Evolutionary conservation across 2,329 filamentous ascomycete species (phyloP).

Genomic region (Colletotrichum australisinense): DNA sequence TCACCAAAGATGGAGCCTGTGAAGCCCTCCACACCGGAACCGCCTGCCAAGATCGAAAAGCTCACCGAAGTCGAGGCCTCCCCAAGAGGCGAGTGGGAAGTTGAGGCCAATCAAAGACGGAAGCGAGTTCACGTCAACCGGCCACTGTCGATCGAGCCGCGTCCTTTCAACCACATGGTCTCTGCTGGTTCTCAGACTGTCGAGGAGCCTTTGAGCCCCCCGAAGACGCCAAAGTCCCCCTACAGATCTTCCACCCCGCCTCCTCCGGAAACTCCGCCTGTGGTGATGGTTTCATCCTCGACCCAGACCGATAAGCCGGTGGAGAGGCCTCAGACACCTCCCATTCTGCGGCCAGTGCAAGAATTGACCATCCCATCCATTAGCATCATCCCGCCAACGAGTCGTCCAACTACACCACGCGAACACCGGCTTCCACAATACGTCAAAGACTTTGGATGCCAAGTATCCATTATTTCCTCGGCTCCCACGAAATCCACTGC

Average conservation of each 20-base stretch:
- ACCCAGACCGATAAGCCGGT: conserved; percentile 69
- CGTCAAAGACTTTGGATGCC: conserved; percentile 84
- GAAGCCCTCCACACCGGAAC: conserved; percentile 57
- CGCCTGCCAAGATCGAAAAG: conserved; percentile 48
- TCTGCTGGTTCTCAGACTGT: conserved; percentile 73
- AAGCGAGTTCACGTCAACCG: conserved; percentile 72
- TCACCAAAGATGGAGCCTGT: conserved; percentile 68
- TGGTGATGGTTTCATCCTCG: conserved; percentile 62
- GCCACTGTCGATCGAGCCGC: conserved; percentile 61
- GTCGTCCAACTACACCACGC: conserved; percentile 82
- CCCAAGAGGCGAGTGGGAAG: conserved; percentile 64
- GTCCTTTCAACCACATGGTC: conserved; percentile 64
- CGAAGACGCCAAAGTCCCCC: conserved; percentile 71
- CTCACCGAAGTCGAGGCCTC: conserved; percentile 55
- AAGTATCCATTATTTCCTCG: conserved; percentile 71
- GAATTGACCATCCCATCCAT: conserved; percentile 81
- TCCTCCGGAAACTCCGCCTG: conserved; percentile 48
- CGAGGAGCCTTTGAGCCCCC: conserved; percentile 72
- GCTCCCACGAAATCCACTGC: conserved; percentile 64
- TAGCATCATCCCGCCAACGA: conserved; percentile 88
- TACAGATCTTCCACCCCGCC: conserved; percentile 53
- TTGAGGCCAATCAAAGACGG: conserved; percentile 75
- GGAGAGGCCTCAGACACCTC: conserved; percentile 36
- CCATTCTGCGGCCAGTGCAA: conserved; percentile 27
- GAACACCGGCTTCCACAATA: conserved; percentile 82